Base-by-base conservation (phyloP, 208 protist genomes). In the Leishmania arabica region DNA sequence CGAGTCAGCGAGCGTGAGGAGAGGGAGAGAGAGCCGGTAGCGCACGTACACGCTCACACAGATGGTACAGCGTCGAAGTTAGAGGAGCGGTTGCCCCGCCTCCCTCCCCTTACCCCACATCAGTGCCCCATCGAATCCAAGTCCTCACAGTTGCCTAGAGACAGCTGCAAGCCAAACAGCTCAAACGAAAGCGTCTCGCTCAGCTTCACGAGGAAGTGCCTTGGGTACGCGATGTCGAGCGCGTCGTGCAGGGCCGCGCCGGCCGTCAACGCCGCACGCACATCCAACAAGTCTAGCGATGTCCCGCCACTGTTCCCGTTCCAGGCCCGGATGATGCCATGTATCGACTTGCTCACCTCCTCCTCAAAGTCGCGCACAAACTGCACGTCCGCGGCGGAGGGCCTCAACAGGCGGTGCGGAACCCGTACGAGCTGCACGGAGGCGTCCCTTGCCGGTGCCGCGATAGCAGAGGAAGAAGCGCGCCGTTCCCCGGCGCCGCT, bases 141-240 rank as follows among this genome's bases (percentile, higher is more conserved):
- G 40, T 97, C 92, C 40, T 97, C 94, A 70, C 94, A 97, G 47
- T 91, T 92, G 37, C 90, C 84, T 15, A 97, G 79, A 17, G 93
- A 87, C 15, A 95, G 47, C 31, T 82, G 81, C 47, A 95, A 42
- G 1, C 92, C 94, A 37, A 96, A 78, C 42, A 97, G 80, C 71
- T 90, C 83, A 47, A 85, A 88, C 65, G 85, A 69, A 62, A 97
- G 72, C 70, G 79, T 72, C 81, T 96, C 91, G 51, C 89, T 92
- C 53, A 97, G 84, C 68, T 75, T 71, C 45, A 93, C 88, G 40
- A 97, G 78, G 80, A 93, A 96, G 54, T 92, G 87, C 13, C 84
- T 84, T 1, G 92, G 92, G 51, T 90, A 95, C 40, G 92, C 79
- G 21, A 83, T 85, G 27, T 87, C 81, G 58, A 84, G 54, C 24